A percentile compares a stretch with the other conserved stretches of the same genome.
phyloP scores from a whole-genome alignment of 2,329 filamentous ascomycete species.

The Fusarium anguioides region DNA sequence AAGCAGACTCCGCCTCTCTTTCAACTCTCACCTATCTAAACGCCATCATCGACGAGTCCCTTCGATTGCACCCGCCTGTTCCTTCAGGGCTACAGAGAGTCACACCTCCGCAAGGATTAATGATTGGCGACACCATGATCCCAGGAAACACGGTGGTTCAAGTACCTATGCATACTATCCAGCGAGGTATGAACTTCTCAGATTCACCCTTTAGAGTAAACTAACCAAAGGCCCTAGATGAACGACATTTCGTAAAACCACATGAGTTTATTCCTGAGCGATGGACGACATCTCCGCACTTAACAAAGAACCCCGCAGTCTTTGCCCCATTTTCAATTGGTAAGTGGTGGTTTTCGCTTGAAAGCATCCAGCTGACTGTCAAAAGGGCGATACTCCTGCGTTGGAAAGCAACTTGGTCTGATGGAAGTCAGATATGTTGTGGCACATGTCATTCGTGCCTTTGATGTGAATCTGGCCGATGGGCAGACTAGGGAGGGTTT shows the following conservation, averaged over 20 bases:
- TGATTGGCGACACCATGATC: constrained; percentile 30
- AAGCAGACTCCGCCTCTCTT: constrained; percentile 33
- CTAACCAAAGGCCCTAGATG: neutral
- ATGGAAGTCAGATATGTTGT: constrained; percentile 32
- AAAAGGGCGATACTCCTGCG: constrained; percentile 28
- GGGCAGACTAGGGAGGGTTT: neutral
- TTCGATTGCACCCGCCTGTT: constrained; percentile 53
- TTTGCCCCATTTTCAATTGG: constrained; percentile 51
- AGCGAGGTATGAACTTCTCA: constrained; percentile 51
- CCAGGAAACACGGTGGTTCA: constrained; percentile 32
- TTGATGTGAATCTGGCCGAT: constrained; percentile 2
- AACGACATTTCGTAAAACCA: constrained; percentile 45
- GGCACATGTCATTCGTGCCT: constrained; percentile 18
- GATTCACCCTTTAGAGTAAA: fast-evolving
- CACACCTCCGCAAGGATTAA: constrained; percentile 53
- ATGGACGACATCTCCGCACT: constrained; percentile 49
- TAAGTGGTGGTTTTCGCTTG: neutral
- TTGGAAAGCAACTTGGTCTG: constrained; percentile 31
- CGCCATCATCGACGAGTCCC: constrained; percentile 54
- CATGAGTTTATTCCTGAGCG: constrained; percentile 53
- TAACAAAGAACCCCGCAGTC: constrained; percentile 48
- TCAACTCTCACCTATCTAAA: constrained; percentile 47
- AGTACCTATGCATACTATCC: constrained; percentile 36
- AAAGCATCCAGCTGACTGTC: neutral
- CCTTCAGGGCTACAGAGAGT: constrained; percentile 50